These are phyloP conservation scores for Chloris gayana DNA, from an alignment of 176 grass and related monocot species.

Conservation along the genomic window DNA sequence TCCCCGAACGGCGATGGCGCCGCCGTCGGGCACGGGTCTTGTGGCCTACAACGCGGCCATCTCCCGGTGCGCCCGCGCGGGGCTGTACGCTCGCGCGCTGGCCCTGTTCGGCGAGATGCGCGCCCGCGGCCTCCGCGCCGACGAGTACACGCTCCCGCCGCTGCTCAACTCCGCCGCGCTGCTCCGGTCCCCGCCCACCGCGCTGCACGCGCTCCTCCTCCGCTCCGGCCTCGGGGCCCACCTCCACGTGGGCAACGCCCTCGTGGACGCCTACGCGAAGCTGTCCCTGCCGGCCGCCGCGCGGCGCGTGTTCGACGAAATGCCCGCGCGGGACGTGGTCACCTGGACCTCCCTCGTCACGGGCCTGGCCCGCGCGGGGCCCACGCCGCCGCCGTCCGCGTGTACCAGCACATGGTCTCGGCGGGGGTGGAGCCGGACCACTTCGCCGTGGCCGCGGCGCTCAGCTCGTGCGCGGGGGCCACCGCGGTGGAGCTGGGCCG, in stretches of 20 bases:
- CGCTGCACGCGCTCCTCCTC: constrained; percentile 49
- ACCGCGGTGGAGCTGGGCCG: constrained; percentile 43
- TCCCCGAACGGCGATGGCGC: constrained; percentile 19
- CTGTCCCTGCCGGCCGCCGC: constrained; percentile 28
- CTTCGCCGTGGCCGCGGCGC: constrained; percentile 41
- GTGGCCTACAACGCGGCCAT: constrained; percentile 64
- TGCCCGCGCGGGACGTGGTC: constrained; percentile 60
- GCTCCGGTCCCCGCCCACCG: not conserved
- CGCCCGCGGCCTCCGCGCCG: constrained; percentile 39
- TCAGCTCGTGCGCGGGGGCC: constrained; percentile 55
- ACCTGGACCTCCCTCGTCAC: constrained; percentile 70
- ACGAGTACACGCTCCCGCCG: constrained; percentile 69
- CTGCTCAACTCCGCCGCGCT: constrained; percentile 60
- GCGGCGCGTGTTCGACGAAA: constrained; percentile 57
- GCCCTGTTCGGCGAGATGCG: constrained; percentile 64
- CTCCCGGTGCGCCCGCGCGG: constrained; percentile 44
- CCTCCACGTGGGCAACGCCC: constrained; percentile 64
- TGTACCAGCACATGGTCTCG: constrained; percentile 49
- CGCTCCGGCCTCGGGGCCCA: constrained; percentile 51
- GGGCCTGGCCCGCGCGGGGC: constrained; percentile 47
- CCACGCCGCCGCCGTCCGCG: constrained; percentile 28
- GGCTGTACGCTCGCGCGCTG: constrained; percentile 38
- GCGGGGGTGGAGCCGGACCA: constrained; percentile 43
- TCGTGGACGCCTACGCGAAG: constrained; percentile 73
- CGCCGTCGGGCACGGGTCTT: constrained; percentile 26